Base-by-base conservation (phyloP, 495 filamentous ascomycete genomes). In the Aspergillus panamensis region DNA sequence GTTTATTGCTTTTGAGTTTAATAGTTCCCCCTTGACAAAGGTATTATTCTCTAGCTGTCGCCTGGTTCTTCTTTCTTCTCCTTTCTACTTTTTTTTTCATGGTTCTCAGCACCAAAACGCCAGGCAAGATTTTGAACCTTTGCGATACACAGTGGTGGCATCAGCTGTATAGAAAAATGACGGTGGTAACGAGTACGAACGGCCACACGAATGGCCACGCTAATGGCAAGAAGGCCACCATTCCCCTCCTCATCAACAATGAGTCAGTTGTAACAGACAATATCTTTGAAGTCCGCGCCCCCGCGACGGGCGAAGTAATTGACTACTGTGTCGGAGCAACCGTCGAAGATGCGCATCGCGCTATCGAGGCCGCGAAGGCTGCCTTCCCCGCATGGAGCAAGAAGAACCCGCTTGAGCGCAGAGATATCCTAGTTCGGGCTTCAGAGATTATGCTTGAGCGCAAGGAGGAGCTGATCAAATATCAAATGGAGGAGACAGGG, bases 241-340 rank as follows among this genome's bases (percentile, higher is more conserved):
- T 89, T 19, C 90, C 90, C 39, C 85, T 94, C 62, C 78, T 87
- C 53, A 88, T 93, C 74, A 83, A 86, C 60, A 87, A 87, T 71
- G 77, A 87, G 66, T 85, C 89, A 54, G 70, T 83, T 51, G 74
- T 76, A 47, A 82, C 82, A 21, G 64, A 80, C 9, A 77, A 76
- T 49, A 85, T 81, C 16, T 93, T 90, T 74, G 77, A 84, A 43
- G 83, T 96, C 49, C 71, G 73, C 53, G 84, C 78, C 49, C 91
- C 92, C 7, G 72, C 75, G 5, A 84, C 85, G 6, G 81, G 80
- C 54, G 74, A 87, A 62, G 66, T 83, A 1, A 67, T 89, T 13
- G 84, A 88, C 68, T 66, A 79, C 55, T 80, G 80, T 59, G 80
- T 84, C 48, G 78, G 82, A 42, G 89, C 87, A 25, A 82, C 83